Evolutionary conservation across 129 eudicot genomes (phyloP).

Genomic region (Flaveria brownii): DNA sequence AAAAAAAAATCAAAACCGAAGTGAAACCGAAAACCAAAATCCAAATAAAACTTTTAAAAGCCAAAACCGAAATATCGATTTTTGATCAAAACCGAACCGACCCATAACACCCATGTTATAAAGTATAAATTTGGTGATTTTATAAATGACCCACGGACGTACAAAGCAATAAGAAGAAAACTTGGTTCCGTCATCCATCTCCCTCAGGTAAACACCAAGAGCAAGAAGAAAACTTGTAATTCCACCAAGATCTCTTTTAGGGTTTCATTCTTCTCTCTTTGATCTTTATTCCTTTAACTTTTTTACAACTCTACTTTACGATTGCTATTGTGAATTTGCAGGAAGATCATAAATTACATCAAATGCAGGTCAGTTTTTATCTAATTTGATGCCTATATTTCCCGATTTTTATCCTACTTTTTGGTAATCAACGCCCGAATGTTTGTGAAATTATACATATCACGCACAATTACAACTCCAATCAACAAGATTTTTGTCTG

Average conservation of each 20-base stretch:
- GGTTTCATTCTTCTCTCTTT: not conserved
- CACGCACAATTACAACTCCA: not conserved
- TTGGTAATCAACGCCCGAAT: not conserved
- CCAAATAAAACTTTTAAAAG: too few species aligned
- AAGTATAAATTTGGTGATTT: too few species aligned
- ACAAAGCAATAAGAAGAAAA: too few species aligned
- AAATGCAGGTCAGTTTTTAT: constrained; percentile 29
- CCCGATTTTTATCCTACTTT: not conserved
- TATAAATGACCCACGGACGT: too few species aligned
- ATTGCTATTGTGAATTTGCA: constrained; percentile 14
- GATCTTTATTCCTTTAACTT: not conserved
- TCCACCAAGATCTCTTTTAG: constrained; percentile 18
- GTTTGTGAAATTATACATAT: not conserved
- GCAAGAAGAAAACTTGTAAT: not conserved
- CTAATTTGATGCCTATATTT: not conserved
- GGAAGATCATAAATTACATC: not conserved
- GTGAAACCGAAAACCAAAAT: too few species aligned
- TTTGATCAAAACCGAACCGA: too few species aligned
- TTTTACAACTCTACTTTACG: not conserved
- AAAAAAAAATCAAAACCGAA: too few species aligned
- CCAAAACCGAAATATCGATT: too few species aligned
- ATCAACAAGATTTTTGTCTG: not conserved
- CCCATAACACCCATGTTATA: too few species aligned
- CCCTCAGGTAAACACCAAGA: not conserved
- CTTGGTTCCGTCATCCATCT: not conserved